These are phyloP conservation scores for Salix udensis DNA, from an alignment of 345 rosid genomes.

Conservation along the genomic window DNA sequence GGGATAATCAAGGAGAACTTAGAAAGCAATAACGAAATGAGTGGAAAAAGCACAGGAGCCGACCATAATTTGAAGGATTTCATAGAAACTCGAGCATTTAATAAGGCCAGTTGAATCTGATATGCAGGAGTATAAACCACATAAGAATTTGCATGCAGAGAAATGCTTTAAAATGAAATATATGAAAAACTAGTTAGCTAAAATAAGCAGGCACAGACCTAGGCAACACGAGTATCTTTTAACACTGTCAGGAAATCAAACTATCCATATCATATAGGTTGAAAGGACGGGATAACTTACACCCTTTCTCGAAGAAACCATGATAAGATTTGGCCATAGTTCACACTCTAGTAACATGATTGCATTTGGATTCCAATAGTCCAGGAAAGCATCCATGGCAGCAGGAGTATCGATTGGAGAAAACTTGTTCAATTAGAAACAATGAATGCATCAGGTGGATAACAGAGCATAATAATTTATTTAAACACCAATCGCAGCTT, in stretches of 20 bases:
- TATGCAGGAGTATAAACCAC: slow-evolving; percentile 1
- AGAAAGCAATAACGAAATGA: slow-evolving; percentile 67
- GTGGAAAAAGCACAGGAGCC: slow-evolving; percentile 50
- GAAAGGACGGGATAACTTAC: slow-evolving; percentile 39
- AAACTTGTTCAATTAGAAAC: slow-evolving; percentile 44
- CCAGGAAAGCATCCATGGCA: slow-evolving; percentile 67
- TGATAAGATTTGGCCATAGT: slow-evolving; percentile 86
- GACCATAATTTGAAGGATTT: slow-evolving; percentile 73
- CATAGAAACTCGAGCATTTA: slow-evolving; percentile 75
- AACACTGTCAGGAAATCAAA: too few species aligned
- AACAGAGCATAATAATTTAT: background rate
- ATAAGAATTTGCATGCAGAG: background rate
- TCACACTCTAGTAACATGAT: slow-evolving; percentile 78
- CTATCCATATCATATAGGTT: too few species aligned
- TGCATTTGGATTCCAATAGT: slow-evolving; percentile 71
- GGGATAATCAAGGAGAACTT: slow-evolving; percentile 78
- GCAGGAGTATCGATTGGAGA: slow-evolving; percentile 77
- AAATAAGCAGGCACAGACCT: background rate
- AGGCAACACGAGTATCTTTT: too few species aligned
- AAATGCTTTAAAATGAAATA: background rate
- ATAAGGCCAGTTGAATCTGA: slow-evolving; percentile 72
- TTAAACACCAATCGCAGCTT: background rate
- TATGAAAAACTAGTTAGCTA: background rate
- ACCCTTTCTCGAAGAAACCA: slow-evolving; percentile 54
- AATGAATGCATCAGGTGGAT: slow-evolving; percentile 6